A percentile compares a stretch with the other conserved stretches of the same genome.
phyloP scores from a whole-genome alignment of 257 asterid species.

The Solanum virginianum region DNA sequence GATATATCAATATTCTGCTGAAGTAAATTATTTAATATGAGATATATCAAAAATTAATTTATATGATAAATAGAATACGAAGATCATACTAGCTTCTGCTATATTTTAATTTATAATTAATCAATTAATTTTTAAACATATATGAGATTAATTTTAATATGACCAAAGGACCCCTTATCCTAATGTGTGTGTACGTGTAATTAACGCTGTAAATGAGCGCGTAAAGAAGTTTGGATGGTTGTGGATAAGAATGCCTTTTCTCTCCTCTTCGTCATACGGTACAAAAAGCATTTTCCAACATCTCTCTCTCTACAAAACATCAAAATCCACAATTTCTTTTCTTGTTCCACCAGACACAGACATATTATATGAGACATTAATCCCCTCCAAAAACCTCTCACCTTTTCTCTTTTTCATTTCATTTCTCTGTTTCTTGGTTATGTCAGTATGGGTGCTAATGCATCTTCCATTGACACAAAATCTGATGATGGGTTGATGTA shows the following conservation, averaged over 20 bases:
- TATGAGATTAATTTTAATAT: too few relatives aligned
- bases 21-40: too few relatives aligned
- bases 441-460: conserved; percentile 48
- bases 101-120: too few relatives aligned
- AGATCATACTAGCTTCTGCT: too few relatives aligned
- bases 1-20: too few relatives aligned
- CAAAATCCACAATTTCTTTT: not conserved
- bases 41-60: too few relatives aligned
- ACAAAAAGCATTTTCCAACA: not conserved
- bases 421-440: not conserved
- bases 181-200: not conserved
- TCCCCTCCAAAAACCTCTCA: not conserved
- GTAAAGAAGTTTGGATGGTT: not conserved
- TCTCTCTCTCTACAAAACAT: not conserved
- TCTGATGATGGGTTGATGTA: conserved; percentile 6
- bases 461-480: conserved; percentile 14
- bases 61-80: too few relatives aligned
- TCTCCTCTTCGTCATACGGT: not conserved
- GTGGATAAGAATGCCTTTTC: not conserved
- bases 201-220: not conserved
- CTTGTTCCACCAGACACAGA: not conserved
- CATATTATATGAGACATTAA: not conserved
- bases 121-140: too few relatives aligned
- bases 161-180: too few relatives aligned
- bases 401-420: not conserved